Evolutionary conservation across 2,329 filamentous ascomycete species (phyloP), one percentile per base, ranked within the genome.

Genomic region (Blastomyces silverae): DNA sequence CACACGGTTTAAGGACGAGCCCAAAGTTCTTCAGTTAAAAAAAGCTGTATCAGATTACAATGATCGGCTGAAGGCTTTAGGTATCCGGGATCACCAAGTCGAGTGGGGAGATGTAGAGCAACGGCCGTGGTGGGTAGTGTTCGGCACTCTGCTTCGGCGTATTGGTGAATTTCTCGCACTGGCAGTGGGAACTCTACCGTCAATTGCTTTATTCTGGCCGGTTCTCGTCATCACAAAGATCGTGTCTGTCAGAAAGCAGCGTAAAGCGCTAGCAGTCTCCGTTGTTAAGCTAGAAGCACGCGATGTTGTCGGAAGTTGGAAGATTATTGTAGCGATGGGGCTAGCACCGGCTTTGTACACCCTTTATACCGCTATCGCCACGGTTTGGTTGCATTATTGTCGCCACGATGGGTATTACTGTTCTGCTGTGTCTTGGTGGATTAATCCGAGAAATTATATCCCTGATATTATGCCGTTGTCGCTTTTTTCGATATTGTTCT

Each of bases 301-400:
- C 66, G 89, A 92, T 72, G 89, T 92, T 63, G 89, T 92, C 79
- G 89, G 89, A 0, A 92, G 89, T 0, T 92, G 89, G 89, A 92
- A 92, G 76, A 83, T 92, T 28, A 81, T 92, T 48, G 89, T 92
- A 1, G 85, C 89, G 8, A 80, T 91, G 73, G 88, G 86, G 0
- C 81, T 92, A 57, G 87, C 89, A 0, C 89, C 89, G 1, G 81
- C 87, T n/a, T 80, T 92, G 3, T 91, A 92, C 62, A 85, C 89
- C 71, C 80, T 88, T 66, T 92, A 92, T 78, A 89, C 87, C 39
- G 81, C 85, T 64, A 71, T 89, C 17, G 81, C 90, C 25, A 85
- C 87, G 1, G 82, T 84, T 74, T 89, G 86, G 82, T 87, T 89
- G 4, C 88, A 87, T 77, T 81, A 84, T 66, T 90, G 92, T 74